Conservation (phyloP, 208 protist species). For the Angomonas ambiguus region DNA sequence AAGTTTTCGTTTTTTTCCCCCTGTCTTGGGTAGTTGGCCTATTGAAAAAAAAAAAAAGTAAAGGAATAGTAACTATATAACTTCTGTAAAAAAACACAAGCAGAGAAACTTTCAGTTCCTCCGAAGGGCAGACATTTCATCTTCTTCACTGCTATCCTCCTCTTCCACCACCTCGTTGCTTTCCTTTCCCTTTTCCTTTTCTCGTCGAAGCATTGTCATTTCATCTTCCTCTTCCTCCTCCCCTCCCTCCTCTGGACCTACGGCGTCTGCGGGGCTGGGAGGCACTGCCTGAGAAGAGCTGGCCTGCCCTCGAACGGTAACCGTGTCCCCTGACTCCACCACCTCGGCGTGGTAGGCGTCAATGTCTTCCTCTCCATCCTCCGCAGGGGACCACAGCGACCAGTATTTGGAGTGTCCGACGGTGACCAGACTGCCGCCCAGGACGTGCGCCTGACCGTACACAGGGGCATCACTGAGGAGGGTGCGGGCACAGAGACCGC, state of each 20-base stretch:
- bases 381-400: constrained; percentile 46
- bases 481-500: constrained; percentile 45
- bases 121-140: constrained; percentile 38
- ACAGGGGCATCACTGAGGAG: constrained; percentile 46
- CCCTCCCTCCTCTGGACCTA: constrained; percentile 18
- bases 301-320: not conserved
- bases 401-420: constrained; percentile 56
- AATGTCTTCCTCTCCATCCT: constrained; percentile 20
- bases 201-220: constrained; percentile 3
- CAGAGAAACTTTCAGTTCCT: not conserved
- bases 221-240: constrained; percentile 25
- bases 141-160: constrained; percentile 32
- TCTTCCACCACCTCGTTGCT: constrained; percentile 21
- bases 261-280: not conserved
- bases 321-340: not conserved
- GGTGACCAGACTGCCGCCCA: constrained; percentile 12
- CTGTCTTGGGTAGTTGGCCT: too few species aligned
- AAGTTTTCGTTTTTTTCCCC: not conserved
- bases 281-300: too few species aligned
- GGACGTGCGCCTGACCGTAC: constrained; percentile 56
- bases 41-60: constrained; percentile 8
- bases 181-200: not conserved
- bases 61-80: constrained; percentile 7
- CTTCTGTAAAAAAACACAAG: not conserved
- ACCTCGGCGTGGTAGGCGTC: constrained; percentile 5